These are phyloP conservation scores for Adansonia digitata DNA, from an alignment of 345 rosid species.

Conservation along the genomic window DNA sequence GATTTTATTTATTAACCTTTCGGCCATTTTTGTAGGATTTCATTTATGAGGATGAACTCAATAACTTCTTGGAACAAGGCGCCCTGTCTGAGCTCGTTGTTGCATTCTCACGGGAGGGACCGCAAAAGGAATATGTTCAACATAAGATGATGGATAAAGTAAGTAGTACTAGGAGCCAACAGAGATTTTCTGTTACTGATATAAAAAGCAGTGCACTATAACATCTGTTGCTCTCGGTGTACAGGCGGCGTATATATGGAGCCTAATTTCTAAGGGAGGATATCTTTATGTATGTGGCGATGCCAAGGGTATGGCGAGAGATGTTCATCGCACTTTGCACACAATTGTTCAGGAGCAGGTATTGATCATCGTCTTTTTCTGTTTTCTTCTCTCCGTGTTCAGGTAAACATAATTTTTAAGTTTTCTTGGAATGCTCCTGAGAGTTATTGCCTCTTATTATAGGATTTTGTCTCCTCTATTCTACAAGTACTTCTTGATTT, in stretches of 20 bases:
- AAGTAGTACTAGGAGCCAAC: slow-evolving; percentile 9
- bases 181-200: neutral
- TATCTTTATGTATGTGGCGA: slow-evolving; percentile 94
- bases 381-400: neutral
- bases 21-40: slow-evolving; percentile 29
- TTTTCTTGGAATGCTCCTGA: neutral
- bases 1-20: slow-evolving; percentile 44
- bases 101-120: slow-evolving; percentile 95
- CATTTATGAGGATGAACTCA: slow-evolving; percentile 83
- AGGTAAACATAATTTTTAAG: neutral
- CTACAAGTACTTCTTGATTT: too few species aligned
- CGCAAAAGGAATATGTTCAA: slow-evolving; percentile 86
- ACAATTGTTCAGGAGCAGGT: slow-evolving; percentile 87
- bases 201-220: neutral
- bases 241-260: slow-evolving; percentile 15
- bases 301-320: slow-evolving; percentile 98
- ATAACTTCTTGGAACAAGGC: slow-evolving; percentile 56
- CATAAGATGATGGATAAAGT: slow-evolving; percentile 84
- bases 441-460: too few species aligned
- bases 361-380: neutral
- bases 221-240: neutral
- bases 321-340: slow-evolving; percentile 88
- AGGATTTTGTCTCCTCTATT: too few species aligned
- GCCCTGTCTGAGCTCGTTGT: slow-evolving; percentile 71
- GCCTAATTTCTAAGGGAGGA: slow-evolving; percentile 58